These are phyloP conservation scores for Ustilago loliicola DNA, from an alignment of 1,284 basidiomycete species.

Conservation along the genomic window DNA sequence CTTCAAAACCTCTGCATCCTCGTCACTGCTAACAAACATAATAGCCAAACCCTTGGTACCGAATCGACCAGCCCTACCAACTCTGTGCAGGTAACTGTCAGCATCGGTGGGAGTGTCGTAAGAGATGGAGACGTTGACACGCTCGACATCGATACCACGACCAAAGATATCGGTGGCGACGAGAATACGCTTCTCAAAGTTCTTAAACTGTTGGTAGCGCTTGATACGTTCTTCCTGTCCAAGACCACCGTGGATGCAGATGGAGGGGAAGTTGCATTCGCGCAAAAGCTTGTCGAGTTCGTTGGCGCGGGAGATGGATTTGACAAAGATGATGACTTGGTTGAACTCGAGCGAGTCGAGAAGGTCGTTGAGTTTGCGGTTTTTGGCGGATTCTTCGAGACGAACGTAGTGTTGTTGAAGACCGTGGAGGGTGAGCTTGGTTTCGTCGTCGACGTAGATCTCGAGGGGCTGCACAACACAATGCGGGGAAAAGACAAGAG, in stretches of 20 bases:
- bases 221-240: slow-evolving; percentile 95
- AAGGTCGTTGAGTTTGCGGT: slow-evolving; percentile 96
- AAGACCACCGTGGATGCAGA: slow-evolving; percentile 95
- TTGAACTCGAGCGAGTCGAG: slow-evolving; percentile 98
- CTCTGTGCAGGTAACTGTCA: slow-evolving; percentile 97
- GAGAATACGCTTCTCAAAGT: slow-evolving; percentile 92
- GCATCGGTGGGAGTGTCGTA: slow-evolving; percentile 93
- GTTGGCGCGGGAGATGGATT: slow-evolving; percentile 95
- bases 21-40: slow-evolving; percentile 92
- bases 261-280: slow-evolving; percentile 98
- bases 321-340: slow-evolving; percentile 99
- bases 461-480: slow-evolving; percentile 83
- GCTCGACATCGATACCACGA: slow-evolving; percentile 70
- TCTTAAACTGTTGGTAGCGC: slow-evolving; percentile 99
- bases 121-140: slow-evolving; percentile 69
- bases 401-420: slow-evolving; percentile 96
- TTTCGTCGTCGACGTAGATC: slow-evolving; percentile 99
- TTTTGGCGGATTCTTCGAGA: slow-evolving; percentile 89
- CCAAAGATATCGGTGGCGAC: slow-evolving; percentile 70
- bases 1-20: slow-evolving; percentile 91
- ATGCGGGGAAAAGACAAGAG: background rate
- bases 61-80: slow-evolving; percentile 98
- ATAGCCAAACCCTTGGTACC: slow-evolving; percentile 99
- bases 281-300: slow-evolving; percentile 95
- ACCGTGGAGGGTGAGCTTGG: slow-evolving; percentile 97